These are phyloP conservation scores for Scleroderma bovista DNA, from an alignment of 768 basidiomycete species.

Conservation along the genomic window DNA sequence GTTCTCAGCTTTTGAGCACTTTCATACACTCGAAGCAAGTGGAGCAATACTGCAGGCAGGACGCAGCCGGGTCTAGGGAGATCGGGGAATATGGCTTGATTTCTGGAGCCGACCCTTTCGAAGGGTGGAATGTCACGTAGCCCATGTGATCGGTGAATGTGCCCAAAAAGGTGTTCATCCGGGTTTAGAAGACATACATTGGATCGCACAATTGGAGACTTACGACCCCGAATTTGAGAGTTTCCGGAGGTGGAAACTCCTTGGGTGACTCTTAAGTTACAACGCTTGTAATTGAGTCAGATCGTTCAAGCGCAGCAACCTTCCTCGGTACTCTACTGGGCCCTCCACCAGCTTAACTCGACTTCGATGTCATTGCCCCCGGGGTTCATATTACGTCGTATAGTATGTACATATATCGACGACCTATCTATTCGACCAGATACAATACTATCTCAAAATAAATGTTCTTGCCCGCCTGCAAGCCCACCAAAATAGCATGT, in stretches of 20 bases:
- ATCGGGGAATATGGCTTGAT: constrained; percentile 68
- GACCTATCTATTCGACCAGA: background rate
- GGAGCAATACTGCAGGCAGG: constrained; percentile 58
- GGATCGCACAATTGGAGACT: no score
- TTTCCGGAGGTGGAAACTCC: constrained; percentile 41
- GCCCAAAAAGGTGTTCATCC: constrained; percentile 24
- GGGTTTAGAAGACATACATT: background rate
- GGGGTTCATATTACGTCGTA: background rate
- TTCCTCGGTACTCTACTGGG: no score
- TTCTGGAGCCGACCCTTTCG: constrained; percentile 55
- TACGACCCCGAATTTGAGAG: constrained; percentile 55
- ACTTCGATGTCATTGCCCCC: background rate
- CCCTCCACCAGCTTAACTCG: no score
- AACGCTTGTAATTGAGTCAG: no score
- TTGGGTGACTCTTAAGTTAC: constrained; percentile 38
- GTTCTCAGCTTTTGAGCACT: constrained; percentile 30
- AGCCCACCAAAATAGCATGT: constrained; percentile 94
- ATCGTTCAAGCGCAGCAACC: no score
- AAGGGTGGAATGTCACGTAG: constrained; percentile 54
- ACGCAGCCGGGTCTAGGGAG: constrained; percentile 48
- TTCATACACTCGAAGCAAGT: constrained; percentile 66
- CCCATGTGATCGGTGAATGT: constrained; percentile 79
- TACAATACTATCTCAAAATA: constrained; percentile 37
- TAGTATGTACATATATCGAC: background rate
- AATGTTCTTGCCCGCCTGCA: constrained; percentile 56